Base-by-base conservation (phyloP, 2,329 filamentous ascomycete genomes). In the Ophiostoma piceae region DNA sequence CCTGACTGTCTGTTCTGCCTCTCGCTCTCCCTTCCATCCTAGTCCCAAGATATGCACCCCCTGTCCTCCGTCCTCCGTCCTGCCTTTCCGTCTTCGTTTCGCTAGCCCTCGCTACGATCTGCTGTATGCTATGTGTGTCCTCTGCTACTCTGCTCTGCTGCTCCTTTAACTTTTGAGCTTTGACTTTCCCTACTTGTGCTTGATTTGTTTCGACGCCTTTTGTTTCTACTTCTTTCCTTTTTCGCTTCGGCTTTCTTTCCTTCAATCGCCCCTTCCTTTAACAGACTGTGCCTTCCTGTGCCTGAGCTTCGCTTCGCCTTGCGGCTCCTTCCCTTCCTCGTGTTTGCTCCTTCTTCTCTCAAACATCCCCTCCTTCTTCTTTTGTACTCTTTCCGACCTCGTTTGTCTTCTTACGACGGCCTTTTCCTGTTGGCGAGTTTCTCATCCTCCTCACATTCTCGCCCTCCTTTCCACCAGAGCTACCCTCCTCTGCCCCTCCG, bases 261-360 rank as follows among this genome's bases (percentile, higher is more conserved):
- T 26, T 62, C 57, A 26, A 16, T 62, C 57, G 57, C 57, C 22
- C 62, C 35, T 65, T 65, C 32, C 35, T n/a, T 9, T 39, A 22
- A 39, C 62, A 3, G 35, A 22, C 62, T 39, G 41, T 39, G 32
- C 62, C 62, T 12, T 26, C 14, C 57, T 64, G 16, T 14, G 29
- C 29, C 29, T 11, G 26, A 6, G 32, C 29, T 16, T 35, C 32
- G 60, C 60, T 64, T 64, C 19, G 57, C 57, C 29, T 26, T 62
- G 16, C 62, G 35, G 62, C 62, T 39, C 62, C 62, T 65, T 65
- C 62, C 19, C 26, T 32, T 35, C 32, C 26, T 64, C 32, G 7
- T 65, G 60, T 35, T n/a, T 65, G 19, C 35, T 65, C 62, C 62
- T 65, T 65, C 35, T 65, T 35, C 32, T 65, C 39, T 14, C 62